Percentiles rank a stretch among this genome's conserved stretches.
Conservation (phyloP, 2,329 filamentous ascomycete genomes). For the Blastomyces parvus region DNA sequence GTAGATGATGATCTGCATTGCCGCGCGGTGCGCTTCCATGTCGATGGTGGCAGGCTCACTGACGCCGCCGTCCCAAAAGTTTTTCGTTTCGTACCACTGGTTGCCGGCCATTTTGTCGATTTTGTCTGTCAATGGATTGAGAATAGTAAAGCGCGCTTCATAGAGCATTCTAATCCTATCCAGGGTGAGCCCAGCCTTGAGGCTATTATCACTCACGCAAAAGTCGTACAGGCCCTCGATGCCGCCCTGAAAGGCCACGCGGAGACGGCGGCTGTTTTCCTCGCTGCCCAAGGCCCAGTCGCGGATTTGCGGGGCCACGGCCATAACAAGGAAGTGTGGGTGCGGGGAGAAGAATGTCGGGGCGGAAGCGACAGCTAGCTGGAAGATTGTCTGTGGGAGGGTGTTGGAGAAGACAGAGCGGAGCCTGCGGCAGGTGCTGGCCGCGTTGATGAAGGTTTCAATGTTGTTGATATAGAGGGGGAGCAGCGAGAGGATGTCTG, state of each 20-base stretch:
- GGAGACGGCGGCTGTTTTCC: conserved; percentile 19
- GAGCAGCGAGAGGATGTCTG: conserved; percentile 1
- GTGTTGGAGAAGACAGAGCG: conserved; percentile 18
- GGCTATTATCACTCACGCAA: conserved; percentile 17
- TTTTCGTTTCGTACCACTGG: conserved; percentile 20
- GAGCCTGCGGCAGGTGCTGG: conserved; percentile 23
- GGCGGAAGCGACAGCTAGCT: conserved; percentile 25
- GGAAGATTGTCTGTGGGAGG: conserved; percentile 23
- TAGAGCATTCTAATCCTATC: conserved; percentile 24
- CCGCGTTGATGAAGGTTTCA: conserved; percentile 25
- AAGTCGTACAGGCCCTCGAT: conserved; percentile 26
- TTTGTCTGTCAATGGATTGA: conserved; percentile 26
- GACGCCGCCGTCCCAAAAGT: conserved; percentile 28
- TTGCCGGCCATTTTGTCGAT: conserved; percentile 27
- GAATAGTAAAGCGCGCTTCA: conserved; percentile 22
- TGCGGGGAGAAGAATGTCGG: conserved; percentile 31
- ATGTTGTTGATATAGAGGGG: conserved; percentile 20
- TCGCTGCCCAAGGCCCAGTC: conserved; percentile 25
- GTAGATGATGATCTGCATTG: conserved; percentile 28
- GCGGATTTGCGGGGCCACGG: conserved; percentile 25
- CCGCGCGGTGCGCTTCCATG: conserved; percentile 18
- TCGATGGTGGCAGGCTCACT: conserved; percentile 22
- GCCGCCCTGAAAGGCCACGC: conserved; percentile 20
- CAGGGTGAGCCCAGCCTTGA: conserved; percentile 23
- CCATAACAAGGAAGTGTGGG: conserved; percentile 29